These are phyloP conservation scores for Fusarium succisae DNA, from an alignment of 2,329 filamentous ascomycete genomes.

Conservation along the genomic window DNA sequence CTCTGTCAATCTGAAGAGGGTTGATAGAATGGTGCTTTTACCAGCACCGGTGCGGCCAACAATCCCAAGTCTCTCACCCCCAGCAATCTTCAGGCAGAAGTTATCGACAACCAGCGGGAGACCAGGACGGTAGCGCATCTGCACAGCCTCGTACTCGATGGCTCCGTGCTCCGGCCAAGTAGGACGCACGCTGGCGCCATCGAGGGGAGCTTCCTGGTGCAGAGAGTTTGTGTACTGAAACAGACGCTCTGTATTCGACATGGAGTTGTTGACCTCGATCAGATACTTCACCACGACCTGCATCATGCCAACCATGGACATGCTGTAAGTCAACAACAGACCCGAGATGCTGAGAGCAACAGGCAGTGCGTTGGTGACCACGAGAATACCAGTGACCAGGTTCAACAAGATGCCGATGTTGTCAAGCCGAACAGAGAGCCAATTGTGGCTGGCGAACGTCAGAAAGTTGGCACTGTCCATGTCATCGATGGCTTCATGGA, in stretches of 20 bases:
- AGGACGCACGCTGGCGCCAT: background rate
- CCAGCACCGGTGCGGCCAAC: conserved; percentile 81
- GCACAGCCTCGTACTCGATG: background rate
- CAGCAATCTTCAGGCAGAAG: conserved; percentile 69
- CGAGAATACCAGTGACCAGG: background rate
- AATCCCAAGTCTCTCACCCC: conserved; percentile 75
- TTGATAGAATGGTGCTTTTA: conserved; percentile 77
- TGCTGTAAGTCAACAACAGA: background rate
- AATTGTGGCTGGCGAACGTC: background rate
- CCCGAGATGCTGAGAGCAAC: background rate
- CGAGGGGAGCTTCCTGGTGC: background rate
- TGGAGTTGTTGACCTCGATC: background rate
- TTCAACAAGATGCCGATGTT: background rate
- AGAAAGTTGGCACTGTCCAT: background rate
- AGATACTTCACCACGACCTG: background rate
- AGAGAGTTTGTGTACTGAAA: background rate
- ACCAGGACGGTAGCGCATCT: conserved; percentile 68
- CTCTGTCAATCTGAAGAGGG: conserved; percentile 80
- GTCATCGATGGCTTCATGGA: background rate
- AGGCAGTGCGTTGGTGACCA: background rate
- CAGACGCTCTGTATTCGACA: background rate
- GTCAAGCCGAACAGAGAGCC: background rate
- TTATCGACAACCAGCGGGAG: conserved; percentile 75
- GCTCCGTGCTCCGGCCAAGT: background rate
- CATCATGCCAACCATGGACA: background rate